phyloP scores from a whole-genome alignment of 2,329 filamentous ascomycete genomes.

The Blastomyces gilchristii region DNA sequence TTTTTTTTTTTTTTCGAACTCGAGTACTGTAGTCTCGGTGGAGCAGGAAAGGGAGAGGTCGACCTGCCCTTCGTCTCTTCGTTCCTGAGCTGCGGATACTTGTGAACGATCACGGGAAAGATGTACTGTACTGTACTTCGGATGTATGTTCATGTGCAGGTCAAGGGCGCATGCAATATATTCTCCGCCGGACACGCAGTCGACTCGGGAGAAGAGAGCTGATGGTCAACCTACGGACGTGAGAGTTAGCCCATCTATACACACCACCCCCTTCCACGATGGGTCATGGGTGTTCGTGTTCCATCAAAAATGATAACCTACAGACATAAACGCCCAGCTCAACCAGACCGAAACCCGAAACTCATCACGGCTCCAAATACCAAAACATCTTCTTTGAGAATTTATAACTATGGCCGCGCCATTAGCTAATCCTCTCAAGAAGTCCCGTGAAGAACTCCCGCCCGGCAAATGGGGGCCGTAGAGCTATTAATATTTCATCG shows the following conservation, averaged over 20 bases:
- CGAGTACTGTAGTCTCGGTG: not conserved
- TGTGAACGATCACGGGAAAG: not conserved
- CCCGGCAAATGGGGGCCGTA: not conserved
- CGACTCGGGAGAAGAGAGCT: not conserved
- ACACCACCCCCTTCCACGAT: not conserved
- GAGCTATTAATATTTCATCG: not conserved
- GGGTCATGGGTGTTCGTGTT: not conserved
- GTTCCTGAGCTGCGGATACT: not conserved
- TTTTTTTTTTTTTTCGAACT: not conserved
- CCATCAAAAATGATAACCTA: not conserved
- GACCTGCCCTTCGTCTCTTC: not conserved
- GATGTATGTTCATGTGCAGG: not conserved
- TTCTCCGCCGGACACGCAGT: not conserved
- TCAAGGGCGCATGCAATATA: not conserved
- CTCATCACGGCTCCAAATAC: not conserved
- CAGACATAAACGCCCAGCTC: not conserved
- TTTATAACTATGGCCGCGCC: not conserved
- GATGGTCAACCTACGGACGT: not conserved
- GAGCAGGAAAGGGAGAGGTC: not conserved
- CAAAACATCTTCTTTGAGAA: not conserved
- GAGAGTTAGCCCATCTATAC: not conserved
- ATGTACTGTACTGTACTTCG: not conserved
- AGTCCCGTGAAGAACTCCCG: not conserved
- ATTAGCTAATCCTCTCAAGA: not conserved
- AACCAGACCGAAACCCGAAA: not conserved